Conservation (phyloP, 257 asterid species). For the Cinchona pubescens region DNA sequence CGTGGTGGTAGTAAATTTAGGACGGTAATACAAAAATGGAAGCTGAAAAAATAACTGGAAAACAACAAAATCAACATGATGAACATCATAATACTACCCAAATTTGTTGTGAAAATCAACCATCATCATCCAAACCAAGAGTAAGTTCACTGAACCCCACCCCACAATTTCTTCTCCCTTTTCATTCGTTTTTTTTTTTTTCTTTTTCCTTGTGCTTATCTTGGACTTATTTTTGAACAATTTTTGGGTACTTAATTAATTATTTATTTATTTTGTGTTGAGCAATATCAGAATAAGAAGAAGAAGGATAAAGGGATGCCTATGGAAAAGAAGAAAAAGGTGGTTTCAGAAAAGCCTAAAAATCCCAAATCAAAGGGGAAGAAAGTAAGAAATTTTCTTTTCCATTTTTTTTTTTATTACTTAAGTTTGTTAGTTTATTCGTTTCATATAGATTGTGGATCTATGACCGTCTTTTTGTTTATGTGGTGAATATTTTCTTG, state of each 20-base stretch:
- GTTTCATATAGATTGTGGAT: slow-evolving; percentile 5
- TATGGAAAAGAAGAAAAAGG: slow-evolving; percentile 14
- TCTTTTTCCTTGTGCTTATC: neutral
- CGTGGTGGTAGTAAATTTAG: neutral
- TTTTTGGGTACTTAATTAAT: neutral
- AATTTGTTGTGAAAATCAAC: too few relatives aligned
- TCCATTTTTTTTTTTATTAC: neutral
- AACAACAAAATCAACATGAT: neutral
- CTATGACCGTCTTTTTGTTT: neutral
- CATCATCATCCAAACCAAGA: too few relatives aligned
- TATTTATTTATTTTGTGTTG: neutral
- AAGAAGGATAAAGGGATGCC: slow-evolving; percentile 25
- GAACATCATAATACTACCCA: too few relatives aligned
- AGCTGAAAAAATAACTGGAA: neutral
- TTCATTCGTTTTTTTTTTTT: neutral
- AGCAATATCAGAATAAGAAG: slow-evolving; percentile 31
- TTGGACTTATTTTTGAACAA: neutral
- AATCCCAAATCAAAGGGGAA: neutral
- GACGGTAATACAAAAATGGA: slow-evolving; percentile 10
- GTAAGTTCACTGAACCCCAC: neutral
- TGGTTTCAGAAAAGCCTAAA: neutral
- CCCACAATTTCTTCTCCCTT: neutral
- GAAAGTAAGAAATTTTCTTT: neutral
- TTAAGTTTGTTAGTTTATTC: neutral
- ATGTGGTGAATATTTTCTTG: neutral